These are phyloP conservation scores for Euphorbia celastroides DNA, from an alignment of 441 rosid species.

Conservation along the genomic window DNA sequence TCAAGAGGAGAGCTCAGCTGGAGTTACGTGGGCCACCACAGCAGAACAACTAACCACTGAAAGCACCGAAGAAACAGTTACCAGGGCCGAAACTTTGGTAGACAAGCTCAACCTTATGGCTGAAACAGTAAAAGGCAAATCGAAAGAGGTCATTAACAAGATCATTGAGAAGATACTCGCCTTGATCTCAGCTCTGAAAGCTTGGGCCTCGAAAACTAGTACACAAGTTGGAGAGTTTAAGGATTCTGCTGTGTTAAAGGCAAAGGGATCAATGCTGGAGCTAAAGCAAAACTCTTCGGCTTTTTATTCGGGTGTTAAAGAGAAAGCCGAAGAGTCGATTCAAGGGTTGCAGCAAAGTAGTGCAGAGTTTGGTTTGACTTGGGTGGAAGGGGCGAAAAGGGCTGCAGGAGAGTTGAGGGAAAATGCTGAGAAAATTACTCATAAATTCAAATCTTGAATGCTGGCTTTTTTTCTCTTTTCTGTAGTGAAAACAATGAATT, in stretches of 20 bases:
- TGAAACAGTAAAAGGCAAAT: conserved; percentile 42
- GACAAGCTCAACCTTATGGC: conserved; percentile 64
- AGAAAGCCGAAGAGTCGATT: conserved; percentile 33
- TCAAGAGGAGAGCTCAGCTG: conserved; percentile 53
- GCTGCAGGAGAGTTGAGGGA: conserved; percentile 68
- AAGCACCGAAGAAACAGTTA: conserved; percentile 53
- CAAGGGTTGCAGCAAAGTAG: conserved; percentile 54
- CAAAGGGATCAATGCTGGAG: conserved; percentile 39
- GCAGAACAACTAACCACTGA: conserved; percentile 46
- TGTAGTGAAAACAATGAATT: conserved; percentile 15
- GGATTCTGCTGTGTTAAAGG: conserved; percentile 30
- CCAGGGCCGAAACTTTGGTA: conserved; percentile 55
- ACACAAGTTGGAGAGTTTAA: conserved; percentile 37
- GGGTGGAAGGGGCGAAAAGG: conserved; percentile 59
- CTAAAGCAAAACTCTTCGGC: conserved; percentile 44
- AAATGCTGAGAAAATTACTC: conserved; percentile 71
- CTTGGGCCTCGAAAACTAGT: conserved; percentile 31
- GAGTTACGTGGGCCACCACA: conserved; percentile 53
- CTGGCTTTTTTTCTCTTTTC: neutral
- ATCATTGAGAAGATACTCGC: conserved; percentile 40
- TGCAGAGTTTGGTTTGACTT: conserved; percentile 33
- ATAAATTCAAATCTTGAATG: conserved; percentile 54
- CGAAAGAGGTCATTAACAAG: conserved; percentile 44
- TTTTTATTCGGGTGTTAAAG: conserved; percentile 41
- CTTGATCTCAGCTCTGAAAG: conserved; percentile 42